Evolutionary conservation across 2,329 filamentous ascomycete species (phyloP).

Genomic region (Microcyclospora tardicrescens): DNA sequence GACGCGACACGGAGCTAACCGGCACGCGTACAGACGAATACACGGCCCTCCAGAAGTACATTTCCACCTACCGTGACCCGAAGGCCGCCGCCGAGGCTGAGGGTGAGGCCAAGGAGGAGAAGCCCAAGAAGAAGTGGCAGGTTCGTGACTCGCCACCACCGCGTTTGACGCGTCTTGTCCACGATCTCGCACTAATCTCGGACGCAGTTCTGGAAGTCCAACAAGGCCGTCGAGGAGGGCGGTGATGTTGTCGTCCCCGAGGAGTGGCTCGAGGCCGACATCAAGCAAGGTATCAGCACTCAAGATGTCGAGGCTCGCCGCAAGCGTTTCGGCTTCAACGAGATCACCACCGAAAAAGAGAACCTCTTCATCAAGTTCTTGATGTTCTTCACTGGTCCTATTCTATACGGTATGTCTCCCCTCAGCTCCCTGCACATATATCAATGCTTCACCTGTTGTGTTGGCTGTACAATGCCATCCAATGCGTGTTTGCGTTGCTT

Average conservation of each 20-base stretch:
- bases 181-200: slow-evolving; percentile 1
- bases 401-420: slow-evolving; percentile 55
- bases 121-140: slow-evolving; percentile 43
- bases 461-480: slow-evolving; percentile 12
- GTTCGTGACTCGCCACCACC: slow-evolving; percentile 7
- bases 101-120: slow-evolving; percentile 30
- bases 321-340: slow-evolving; percentile 57
- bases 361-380: slow-evolving; percentile 65
- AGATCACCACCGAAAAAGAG: slow-evolving; percentile 60
- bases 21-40: slow-evolving; percentile 41
- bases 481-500: slow-evolving; percentile 7
- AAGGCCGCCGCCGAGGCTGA: slow-evolving; percentile 33
- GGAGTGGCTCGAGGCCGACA: slow-evolving; percentile 58
- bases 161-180: neutral
- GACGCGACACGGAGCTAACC: neutral
- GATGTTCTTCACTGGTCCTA: slow-evolving; percentile 61
- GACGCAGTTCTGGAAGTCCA: slow-evolving; percentile 39
- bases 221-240: slow-evolving; percentile 22
- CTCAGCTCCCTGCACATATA: slow-evolving; percentile 1
- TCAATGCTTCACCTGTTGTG: slow-evolving; percentile 3
- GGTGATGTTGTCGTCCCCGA: slow-evolving; percentile 39
- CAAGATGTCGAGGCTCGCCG: slow-evolving; percentile 53
- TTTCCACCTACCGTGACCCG: slow-evolving; percentile 52
- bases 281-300: slow-evolving; percentile 48
- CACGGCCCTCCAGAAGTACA: slow-evolving; percentile 52